These are phyloP conservation scores for Biscogniauxia marginata DNA, from an alignment of 2,329 filamentous ascomycete species.

Conservation along the genomic window DNA sequence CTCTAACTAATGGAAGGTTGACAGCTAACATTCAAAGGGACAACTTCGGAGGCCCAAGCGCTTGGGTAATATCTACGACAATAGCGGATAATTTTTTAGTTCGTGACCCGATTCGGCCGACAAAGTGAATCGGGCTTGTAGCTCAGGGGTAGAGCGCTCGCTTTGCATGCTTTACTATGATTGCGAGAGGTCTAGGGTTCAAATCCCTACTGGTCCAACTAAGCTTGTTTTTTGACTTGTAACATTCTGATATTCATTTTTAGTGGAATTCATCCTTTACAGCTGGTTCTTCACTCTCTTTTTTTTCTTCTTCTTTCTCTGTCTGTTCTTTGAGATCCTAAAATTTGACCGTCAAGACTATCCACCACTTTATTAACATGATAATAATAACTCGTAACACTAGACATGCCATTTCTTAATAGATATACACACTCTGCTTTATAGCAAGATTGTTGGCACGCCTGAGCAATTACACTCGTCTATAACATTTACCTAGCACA, in stretches of 20 bases:
- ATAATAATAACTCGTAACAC: no score
- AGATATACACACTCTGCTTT: no score
- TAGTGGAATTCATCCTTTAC: no score
- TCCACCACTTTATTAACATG: no score
- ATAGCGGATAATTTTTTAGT: neutral
- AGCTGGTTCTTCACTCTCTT: no score
- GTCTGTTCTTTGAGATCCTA: no score
- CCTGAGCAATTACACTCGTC: no score
- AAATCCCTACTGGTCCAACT: neutral
- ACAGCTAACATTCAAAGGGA: neutral
- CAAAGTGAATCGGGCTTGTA: neutral
- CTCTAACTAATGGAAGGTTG: neutral
- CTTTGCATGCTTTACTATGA: neutral
- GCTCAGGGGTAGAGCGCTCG: neutral
- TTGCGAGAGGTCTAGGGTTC: neutral
- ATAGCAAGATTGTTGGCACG: no score
- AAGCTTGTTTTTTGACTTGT: neutral
- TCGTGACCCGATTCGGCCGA: neutral
- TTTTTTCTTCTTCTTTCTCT: no score
- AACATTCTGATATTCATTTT: neutral
- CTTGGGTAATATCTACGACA: neutral
- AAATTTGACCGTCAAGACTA: no score
- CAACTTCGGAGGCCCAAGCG: neutral
- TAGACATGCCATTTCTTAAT: no score
- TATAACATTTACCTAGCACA: no score